phyloP scores from a whole-genome alignment of 345 rosid genomes.

The Gossypium turneri region DNA sequence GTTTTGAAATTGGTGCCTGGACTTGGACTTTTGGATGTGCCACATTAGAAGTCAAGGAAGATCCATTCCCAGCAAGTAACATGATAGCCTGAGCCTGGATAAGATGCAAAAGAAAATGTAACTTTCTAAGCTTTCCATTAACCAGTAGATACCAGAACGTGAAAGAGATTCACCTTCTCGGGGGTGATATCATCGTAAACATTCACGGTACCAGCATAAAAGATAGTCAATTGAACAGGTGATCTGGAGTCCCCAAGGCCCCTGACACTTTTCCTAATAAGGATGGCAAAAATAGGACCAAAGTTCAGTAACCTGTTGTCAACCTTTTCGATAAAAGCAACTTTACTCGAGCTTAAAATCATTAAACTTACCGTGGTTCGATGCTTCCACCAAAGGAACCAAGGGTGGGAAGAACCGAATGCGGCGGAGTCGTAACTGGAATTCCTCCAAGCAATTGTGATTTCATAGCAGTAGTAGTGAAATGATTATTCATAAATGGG shows the following conservation, averaged over 20 bases:
- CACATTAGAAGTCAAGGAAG: slow-evolving; percentile 25
- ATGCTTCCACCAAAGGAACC: slow-evolving; percentile 34
- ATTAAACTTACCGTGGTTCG: slow-evolving; percentile 39
- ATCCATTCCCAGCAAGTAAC: slow-evolving; percentile 63
- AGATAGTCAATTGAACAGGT: slow-evolving; percentile 71
- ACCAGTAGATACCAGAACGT: not conserved
- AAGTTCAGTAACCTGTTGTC: not conserved
- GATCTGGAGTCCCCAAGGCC: slow-evolving; percentile 28
- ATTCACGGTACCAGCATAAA: slow-evolving; percentile 67
- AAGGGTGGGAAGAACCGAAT: slow-evolving; percentile 32
- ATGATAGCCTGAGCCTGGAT: slow-evolving; percentile 86
- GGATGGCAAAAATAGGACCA: not conserved
- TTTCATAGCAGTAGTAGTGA: slow-evolving; percentile 26
- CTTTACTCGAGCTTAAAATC: not conserved
- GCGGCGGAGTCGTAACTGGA: slow-evolving; percentile 32
- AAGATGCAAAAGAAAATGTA: slow-evolving; percentile 9
- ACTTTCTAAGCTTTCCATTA: not conserved
- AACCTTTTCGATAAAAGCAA: not conserved
- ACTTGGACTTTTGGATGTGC: slow-evolving; percentile 33
- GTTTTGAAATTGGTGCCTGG: slow-evolving; percentile 32
- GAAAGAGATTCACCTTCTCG: slow-evolving; percentile 49
- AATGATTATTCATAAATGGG: slow-evolving; percentile 32
- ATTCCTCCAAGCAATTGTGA: slow-evolving; percentile 46
- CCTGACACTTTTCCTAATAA: slow-evolving; percentile 37
- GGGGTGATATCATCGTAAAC: slow-evolving; percentile 70